Conservation (phyloP, 768 basidiomycete genomes). For the Lentinula aciculospora region DNA sequence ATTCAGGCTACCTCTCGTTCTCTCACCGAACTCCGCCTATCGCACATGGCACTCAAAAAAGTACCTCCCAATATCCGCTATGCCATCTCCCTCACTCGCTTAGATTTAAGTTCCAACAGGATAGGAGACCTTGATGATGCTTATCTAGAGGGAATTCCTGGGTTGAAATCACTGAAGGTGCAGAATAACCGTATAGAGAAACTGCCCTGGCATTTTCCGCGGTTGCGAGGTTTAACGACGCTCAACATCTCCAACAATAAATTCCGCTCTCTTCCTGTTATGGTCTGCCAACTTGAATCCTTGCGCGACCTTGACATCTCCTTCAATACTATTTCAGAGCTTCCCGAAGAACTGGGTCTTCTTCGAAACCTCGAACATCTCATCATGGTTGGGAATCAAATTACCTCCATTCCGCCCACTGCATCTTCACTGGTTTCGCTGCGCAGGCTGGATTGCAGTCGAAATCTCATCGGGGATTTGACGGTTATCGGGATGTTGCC, state of each 20-base stretch:
- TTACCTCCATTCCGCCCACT: conserved; percentile 64
- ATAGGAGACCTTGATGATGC: conserved; percentile 87
- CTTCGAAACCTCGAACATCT: conserved; percentile 66
- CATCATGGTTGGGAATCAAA: conserved; percentile 80
- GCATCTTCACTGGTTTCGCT: conserved; percentile 54
- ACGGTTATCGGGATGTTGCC: conserved; percentile 64
- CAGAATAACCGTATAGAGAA: conserved; percentile 91
- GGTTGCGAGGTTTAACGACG: conserved; percentile 61
- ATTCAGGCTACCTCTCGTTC: conserved; percentile 74
- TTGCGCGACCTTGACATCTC: conserved; percentile 89
- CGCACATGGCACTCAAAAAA: conserved; percentile 91
- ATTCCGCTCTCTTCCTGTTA: conserved; percentile 68
- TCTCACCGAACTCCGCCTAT: conserved; percentile 80
- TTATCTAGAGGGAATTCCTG: conserved; percentile 68
- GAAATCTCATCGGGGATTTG: conserved; percentile 81
- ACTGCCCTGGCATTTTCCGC: conserved; percentile 81
- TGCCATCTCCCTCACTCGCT: conserved; percentile 63
- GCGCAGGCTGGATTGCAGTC: conserved; percentile 71
- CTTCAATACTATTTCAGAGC: conserved; percentile 81
- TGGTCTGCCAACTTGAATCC: conserved; percentile 66
- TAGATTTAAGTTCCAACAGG: conserved; percentile 90
- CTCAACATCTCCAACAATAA: conserved; percentile 97
- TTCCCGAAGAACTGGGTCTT: conserved; percentile 76
- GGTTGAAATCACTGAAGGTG: conserved; percentile 61
- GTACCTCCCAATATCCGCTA: conserved; percentile 82